Evolutionary conservation across 2,329 filamentous ascomycete species (phyloP).

Genomic region (Hypoxylon sp.): DNA sequence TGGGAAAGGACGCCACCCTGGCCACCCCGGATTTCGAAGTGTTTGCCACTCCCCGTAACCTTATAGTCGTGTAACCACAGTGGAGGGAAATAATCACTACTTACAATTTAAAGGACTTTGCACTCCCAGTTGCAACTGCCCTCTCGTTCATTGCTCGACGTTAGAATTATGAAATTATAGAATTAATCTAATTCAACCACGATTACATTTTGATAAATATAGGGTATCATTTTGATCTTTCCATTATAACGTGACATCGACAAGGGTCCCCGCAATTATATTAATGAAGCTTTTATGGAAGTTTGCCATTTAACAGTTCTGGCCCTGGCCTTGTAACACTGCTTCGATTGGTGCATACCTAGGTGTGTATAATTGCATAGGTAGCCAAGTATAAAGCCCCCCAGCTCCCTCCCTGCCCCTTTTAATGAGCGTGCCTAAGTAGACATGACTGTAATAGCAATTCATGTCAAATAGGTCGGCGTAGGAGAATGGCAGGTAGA

Average conservation of each 20-base stretch:
- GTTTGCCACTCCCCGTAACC: constrained; percentile 1
- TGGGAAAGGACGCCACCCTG: background rate
- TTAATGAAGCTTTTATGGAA: constrained; percentile 29
- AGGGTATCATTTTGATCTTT: constrained; percentile 24
- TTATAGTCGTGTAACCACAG: background rate
- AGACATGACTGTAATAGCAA: background rate
- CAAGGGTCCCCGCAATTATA: constrained; percentile 42
- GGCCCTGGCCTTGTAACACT: constrained; percentile 7
- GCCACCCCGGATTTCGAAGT: background rate
- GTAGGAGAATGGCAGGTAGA: no score
- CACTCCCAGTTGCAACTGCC: constrained; percentile 5
- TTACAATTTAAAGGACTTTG: constrained; percentile 20
- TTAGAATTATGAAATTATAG: background rate
- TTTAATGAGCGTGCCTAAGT: background rate
- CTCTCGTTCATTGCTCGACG: background rate
- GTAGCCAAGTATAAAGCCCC: background rate
- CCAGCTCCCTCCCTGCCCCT: background rate
- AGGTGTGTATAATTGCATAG: constrained; percentile 8
- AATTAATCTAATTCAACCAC: constrained; percentile 9
- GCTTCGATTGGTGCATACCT: constrained; percentile 15
- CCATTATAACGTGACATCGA: constrained; percentile 44
- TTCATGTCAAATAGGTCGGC: background rate
- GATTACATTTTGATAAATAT: constrained; percentile 15
- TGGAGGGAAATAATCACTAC: constrained; percentile 13
- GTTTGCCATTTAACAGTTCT: constrained; percentile 17